Evolutionary conservation across 1,284 basidiomycete species (phyloP).

Genomic region (Laetiporus sulphureus): DNA sequence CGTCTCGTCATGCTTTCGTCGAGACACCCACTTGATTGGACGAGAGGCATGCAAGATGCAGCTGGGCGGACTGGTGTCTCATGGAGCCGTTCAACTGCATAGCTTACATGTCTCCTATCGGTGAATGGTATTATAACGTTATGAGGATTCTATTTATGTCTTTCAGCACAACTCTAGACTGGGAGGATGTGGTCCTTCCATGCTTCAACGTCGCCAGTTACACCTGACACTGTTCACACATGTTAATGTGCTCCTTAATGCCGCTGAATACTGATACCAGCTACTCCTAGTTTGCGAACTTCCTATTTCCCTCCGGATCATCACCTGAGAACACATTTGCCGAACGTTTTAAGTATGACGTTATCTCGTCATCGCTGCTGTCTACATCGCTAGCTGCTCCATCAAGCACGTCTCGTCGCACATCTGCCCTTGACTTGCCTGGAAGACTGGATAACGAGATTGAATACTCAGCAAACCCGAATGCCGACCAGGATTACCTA

Average conservation of each 20-base stretch:
- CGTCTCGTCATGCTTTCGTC: too few relatives aligned
- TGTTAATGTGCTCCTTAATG: neutral
- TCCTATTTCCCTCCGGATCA: conserved; percentile 20
- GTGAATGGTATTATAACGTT: too few relatives aligned
- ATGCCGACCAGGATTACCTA: neutral
- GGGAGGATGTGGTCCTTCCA: too few relatives aligned
- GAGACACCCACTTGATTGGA: too few relatives aligned
- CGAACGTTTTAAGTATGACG: conserved; percentile 78
- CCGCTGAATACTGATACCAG: conserved; percentile 7
- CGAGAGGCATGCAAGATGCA: too few relatives aligned
- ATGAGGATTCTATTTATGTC: too few relatives aligned
- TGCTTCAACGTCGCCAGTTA: neutral
- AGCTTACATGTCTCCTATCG: too few relatives aligned
- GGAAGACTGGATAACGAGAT: conserved; percentile 15
- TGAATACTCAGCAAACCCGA: conserved; percentile 8
- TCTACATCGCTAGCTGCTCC: conserved; percentile 37
- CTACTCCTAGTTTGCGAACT: conserved; percentile 28
- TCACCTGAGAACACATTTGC: conserved; percentile 39
- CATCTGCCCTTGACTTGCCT: conserved; percentile 21
- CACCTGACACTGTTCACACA: neutral
- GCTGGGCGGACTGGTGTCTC: too few relatives aligned
- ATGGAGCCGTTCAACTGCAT: too few relatives aligned
- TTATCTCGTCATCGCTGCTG: conserved; percentile 77
- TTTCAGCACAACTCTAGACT: too few relatives aligned
- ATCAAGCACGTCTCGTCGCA: conserved; percentile 15